A percentile compares a stretch with the other conserved stretches of the same genome.
phyloP scores from a whole-genome alignment of 2,329 filamentous ascomycete genomes.

The Fusarium continuum region DNA sequence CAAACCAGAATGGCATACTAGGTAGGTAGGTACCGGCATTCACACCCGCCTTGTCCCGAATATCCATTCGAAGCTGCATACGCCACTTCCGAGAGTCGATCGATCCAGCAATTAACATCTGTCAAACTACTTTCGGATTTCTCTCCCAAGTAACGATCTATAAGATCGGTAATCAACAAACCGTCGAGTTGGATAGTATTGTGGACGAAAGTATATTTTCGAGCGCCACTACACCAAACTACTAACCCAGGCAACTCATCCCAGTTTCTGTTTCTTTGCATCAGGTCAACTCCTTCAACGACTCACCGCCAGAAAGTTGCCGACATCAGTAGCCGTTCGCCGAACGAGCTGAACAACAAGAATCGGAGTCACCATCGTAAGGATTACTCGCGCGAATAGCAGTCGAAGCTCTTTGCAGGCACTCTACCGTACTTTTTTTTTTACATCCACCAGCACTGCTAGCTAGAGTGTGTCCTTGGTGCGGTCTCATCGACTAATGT shows the following conservation, averaged over 20 bases:
- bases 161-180: neutral
- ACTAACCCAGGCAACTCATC: no score
- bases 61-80: neutral
- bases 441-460: conserved; percentile 15
- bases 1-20: conserved; percentile 1
- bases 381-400: neutral
- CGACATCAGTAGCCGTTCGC: neutral
- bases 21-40: neutral
- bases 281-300: neutral
- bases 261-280: neutral
- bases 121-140: neutral
- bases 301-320: conserved; percentile 30
- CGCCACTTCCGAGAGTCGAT: conserved; percentile 8
- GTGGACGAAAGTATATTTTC: neutral
- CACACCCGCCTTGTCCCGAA: neutral
- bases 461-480: neutral
- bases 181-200: neutral
- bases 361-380: neutral
- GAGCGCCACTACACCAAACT: neutral
- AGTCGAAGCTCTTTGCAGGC: conserved; percentile 22
- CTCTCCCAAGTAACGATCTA: neutral
- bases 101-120: neutral
- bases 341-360: neutral
- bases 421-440: conserved; percentile 29
- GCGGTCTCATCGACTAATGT: neutral